Evolutionary conservation across 2,329 filamentous ascomycete species (phyloP), one percentile per base, ranked within the genome.

Genomic region (Dactylellina haptotyla): DNA sequence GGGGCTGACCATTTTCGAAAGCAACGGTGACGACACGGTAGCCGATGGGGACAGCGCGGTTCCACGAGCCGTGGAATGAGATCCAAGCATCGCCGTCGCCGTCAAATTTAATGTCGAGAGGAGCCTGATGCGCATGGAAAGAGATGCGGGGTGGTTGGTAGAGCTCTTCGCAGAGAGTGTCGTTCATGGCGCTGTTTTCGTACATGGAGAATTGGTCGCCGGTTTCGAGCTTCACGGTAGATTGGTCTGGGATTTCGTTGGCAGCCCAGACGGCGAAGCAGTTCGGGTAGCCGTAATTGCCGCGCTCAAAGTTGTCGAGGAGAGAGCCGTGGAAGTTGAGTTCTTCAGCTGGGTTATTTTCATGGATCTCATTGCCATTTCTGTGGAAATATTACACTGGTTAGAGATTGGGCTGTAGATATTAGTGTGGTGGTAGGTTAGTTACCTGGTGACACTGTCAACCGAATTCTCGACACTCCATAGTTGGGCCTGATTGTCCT

Each of bases 21-120:
- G 80, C 80, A 5, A 83, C 77, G 46, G 79, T 75, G 14, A 81
- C 77, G 16, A 83, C 78, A 75, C 81, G 16, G 77, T 82, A 82
- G 1, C 82, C 82, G 12, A 79, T 78, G 1, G 81, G 80, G 1
- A 77, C 77, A 14, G 79, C 77, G 30, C 41, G 80, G 82, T 80
- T 79, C 88, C 89, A 92, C 79, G 86, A 89, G n/a, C 90, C 90
- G 80, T 91, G 90, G 80, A 92, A 91, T 0, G 87, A 83, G 23
- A 93, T 81, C 81, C 86, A 92, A 0, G 88, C 89, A 1, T 83
- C 84, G 8, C 84, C 85, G 39, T 73, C 69, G 18, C 54, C 77
- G 75, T 86, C 83, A 81, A 93, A 93, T 74, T 87, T 87, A 78
- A 92, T 86, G 76, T 91, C 89, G 1, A 92, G 82, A 0, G 90